Conservation (phyloP, 495 filamentous ascomycete genomes). For the Penicillium tannophilum region DNA sequence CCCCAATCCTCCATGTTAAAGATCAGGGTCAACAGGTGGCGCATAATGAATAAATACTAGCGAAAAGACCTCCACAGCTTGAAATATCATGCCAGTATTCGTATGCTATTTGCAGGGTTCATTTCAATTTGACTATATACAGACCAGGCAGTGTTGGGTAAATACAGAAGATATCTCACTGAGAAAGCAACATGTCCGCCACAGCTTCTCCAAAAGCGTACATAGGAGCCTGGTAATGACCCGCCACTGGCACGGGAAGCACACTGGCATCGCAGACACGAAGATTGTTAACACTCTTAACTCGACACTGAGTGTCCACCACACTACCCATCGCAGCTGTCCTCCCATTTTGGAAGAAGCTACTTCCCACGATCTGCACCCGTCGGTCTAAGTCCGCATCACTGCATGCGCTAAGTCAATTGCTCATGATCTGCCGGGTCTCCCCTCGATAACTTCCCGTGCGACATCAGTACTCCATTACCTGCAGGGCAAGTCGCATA, state of each 20-base stretch:
- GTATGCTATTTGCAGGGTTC: too few species aligned
- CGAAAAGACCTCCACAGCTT: too few species aligned
- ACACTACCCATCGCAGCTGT: conserved; percentile 35
- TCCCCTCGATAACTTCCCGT: not conserved
- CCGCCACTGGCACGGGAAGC: conserved; percentile 31
- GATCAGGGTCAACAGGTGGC: too few species aligned
- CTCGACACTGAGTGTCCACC: conserved; percentile 32
- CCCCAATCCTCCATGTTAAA: too few species aligned
- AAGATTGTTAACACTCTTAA: conserved; percentile 32
- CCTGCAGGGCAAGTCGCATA: not conserved
- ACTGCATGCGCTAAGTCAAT: not conserved
- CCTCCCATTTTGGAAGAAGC: conserved; percentile 4
- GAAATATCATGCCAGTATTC: too few species aligned
- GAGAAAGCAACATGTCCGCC: not conserved
- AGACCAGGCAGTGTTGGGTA: too few species aligned
- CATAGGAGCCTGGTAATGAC: conserved; percentile 29
- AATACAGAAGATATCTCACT: not conserved
- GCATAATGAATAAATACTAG: too few species aligned
- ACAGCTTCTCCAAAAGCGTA: conserved; percentile 34
- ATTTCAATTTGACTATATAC: too few species aligned
- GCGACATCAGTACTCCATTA: not conserved
- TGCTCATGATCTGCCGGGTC: not conserved
- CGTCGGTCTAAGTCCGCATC: not conserved
- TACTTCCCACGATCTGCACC: not conserved
- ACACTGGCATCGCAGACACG: conserved; percentile 38